Evolutionary conservation across 169 alveolate genomes (phyloP), one percentile per base, ranked within the genome.

Genomic region (Plasmodium knowlesi): DNA sequence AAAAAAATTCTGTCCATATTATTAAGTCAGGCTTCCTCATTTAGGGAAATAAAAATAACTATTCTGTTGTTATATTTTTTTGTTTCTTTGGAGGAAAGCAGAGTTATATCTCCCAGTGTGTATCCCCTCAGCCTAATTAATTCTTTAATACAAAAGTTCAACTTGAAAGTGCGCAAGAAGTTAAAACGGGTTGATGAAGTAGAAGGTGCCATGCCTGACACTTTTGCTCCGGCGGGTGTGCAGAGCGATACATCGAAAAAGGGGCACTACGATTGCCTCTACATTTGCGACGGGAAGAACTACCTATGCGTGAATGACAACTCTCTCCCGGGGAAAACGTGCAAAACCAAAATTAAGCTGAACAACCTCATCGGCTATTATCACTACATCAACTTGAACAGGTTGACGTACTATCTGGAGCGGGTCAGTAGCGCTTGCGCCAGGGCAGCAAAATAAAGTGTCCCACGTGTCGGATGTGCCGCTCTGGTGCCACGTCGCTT

Each of bases 221-320:
- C 14, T 25, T 19, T 25, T 19, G 8, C 74, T 3, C 12, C 74
- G 10, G 28, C 6, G 22, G n/a, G 73, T 34, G 6, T 28, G 6
- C 28, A 83, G 43, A 46, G 37, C 19, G 82, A 57, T 14, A 32
- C 22, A 37, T 8, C 79, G 22, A 43, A 50, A 79, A 79, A 88
- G 12, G 30, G 57, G 4, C 30, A 83, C 37, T 88, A 61, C 79
- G 28, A 39, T 43, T 88, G 82, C 53, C 89, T 88, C n/a, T 88
- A 79, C 72, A 88, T 88, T 43, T 88, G 94, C 72, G 94, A 88
- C 50, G 94, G 94, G 19, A 72, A 67, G 32, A 88, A 88, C 41
- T 88, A 88, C 53, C 72, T 88, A 88, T 88, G 94, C 34, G 71
- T 88, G 46, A 88, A 88, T 53, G 94, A 88, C n/a, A 79, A 88